phyloP scores from a whole-genome alignment of 2,329 filamentous ascomycete species.

The Neonectria punicea region DNA sequence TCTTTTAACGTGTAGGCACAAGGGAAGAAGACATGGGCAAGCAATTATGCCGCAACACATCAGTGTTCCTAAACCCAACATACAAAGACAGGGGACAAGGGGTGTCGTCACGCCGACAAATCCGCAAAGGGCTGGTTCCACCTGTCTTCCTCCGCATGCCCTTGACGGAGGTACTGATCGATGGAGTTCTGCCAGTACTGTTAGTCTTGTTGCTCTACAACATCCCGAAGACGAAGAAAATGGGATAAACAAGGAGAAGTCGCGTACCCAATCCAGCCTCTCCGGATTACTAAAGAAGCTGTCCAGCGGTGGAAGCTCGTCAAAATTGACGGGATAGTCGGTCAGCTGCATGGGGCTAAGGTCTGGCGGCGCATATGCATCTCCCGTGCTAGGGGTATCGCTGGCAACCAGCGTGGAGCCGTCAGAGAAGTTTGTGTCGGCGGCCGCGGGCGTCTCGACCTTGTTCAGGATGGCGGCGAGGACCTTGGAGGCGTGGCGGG shows the following conservation, averaged over 20 bases:
- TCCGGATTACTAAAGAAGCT: conserved; percentile 48
- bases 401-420: conserved; percentile 17
- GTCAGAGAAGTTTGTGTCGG: conserved; percentile 11
- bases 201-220: background rate
- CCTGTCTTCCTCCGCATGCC: conserved; percentile 4
- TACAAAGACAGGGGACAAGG: background rate
- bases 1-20: background rate
- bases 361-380: conserved; percentile 13
- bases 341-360: conserved; percentile 25
- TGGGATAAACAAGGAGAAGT: background rate
- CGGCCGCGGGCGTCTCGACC: conserved; percentile 40
- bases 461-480: conserved; percentile 55
- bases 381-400: conserved; percentile 1
- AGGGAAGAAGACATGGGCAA: background rate
- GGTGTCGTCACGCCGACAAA: background rate
- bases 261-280: conserved; percentile 55
- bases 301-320: conserved; percentile 51
- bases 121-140: conserved; percentile 4
- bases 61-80: background rate
- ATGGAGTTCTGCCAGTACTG: conserved; percentile 37
- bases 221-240: background rate
- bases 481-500: conserved; percentile 54
- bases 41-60: background rate
- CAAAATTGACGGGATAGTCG: conserved; percentile 41
- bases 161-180: conserved; percentile 41